Percentiles rank a stretch among this genome's conserved stretches.
Evolutionary conservation across 202 grass and related monocot species (phyloP).

Genomic region (Digitaria exilis): DNA sequence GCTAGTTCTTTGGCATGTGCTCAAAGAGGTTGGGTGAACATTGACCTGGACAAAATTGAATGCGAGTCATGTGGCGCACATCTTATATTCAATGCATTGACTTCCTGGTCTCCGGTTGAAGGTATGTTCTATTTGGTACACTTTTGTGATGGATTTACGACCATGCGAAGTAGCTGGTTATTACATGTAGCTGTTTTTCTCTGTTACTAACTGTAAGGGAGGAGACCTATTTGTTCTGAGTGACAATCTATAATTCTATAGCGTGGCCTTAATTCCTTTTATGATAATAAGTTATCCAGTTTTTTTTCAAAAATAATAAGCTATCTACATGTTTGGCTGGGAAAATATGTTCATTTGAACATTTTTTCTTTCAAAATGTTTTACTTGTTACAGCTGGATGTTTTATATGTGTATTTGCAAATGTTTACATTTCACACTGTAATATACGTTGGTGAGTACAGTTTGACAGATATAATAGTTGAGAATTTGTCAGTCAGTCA

Average conservation of each 20-base stretch:
- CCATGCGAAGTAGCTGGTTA: not conserved
- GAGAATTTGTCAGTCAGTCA: no score
- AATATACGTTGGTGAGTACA: no score
- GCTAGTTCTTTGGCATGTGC: slow-evolving; percentile 77
- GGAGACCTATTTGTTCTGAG: not conserved
- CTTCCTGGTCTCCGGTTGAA: slow-evolving; percentile 77
- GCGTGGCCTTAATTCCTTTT: not conserved
- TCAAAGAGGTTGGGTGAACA: slow-evolving; percentile 84
- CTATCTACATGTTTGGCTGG: not conserved
- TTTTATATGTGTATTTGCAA: slow-evolving; percentile 19
- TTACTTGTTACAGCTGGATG: not conserved
- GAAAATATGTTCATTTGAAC: not conserved
- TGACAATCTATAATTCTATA: not conserved
- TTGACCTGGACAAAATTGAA: slow-evolving; percentile 85
- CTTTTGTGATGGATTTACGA: slow-evolving; percentile 14
- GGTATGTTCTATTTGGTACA: slow-evolving; percentile 43
- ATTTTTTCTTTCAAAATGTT: not conserved
- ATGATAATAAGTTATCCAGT: no score
- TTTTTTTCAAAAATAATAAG: no score
- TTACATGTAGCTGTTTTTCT: not conserved
- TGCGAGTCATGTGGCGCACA: slow-evolving; percentile 81
- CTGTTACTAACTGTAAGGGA: not conserved
- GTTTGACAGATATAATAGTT: no score
- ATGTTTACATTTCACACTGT: slow-evolving; percentile 2
- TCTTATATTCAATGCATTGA: slow-evolving; percentile 61